These are phyloP conservation scores for Fusarium lyarnte DNA, from an alignment of 2,329 filamentous ascomycete species.

Conservation along the genomic window DNA sequence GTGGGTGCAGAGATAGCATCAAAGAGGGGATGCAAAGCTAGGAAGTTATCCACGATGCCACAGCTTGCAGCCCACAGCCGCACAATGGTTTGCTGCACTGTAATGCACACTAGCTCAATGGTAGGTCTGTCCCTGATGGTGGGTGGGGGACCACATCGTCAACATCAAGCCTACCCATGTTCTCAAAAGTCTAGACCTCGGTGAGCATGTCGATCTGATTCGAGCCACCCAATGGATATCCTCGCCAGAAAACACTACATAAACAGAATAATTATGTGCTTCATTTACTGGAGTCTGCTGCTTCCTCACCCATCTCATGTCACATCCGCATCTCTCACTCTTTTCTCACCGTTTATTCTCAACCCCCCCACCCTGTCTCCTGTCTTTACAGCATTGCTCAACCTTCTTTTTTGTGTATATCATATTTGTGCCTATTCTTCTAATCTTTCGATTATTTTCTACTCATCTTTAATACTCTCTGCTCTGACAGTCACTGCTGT, in stretches of 20 bases:
- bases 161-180: conserved; percentile 24
- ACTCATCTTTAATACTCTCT: not conserved
- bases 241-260: conserved; percentile 22
- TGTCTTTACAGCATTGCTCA: conserved; percentile 1
- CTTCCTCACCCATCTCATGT: conserved; percentile 1
- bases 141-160: conserved; percentile 24
- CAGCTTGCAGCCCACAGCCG: conserved; percentile 24
- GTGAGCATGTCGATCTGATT: conserved; percentile 38
- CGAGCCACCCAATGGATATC: conserved; percentile 25
- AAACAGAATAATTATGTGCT: conserved; percentile 19
- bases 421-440: not conserved
- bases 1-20: conserved; percentile 14
- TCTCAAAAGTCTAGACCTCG: conserved; percentile 39
- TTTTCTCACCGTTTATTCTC: not conserved
- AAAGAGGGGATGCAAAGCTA: conserved; percentile 2
- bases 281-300: not conserved
- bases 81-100: conserved; percentile 3
- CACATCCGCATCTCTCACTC: not conserved
- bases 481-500: conserved; percentile 14
- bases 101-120: conserved; percentile 17
- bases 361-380: not conserved
- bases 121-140: conserved; percentile 25
- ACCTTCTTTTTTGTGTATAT: not conserved
- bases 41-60: conserved; percentile 11
- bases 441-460: not conserved